phyloP scores from a whole-genome alignment of 2,329 filamentous ascomycete genomes.

The Trichoderma cornu-damae region DNA sequence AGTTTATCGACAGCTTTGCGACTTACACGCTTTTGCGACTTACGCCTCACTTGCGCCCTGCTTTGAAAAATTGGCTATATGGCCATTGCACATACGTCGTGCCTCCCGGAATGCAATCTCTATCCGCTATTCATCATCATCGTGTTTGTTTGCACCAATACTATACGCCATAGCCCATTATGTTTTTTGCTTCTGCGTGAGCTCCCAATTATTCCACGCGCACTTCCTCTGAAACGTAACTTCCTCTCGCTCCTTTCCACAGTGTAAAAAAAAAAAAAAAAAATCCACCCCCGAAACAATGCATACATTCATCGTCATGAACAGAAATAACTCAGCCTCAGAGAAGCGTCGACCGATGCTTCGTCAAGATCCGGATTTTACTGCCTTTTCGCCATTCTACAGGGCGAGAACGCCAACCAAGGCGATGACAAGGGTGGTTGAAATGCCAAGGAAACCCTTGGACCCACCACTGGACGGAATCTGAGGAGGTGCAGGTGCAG shows the following conservation, averaged over 20 bases:
- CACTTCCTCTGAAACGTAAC: neutral
- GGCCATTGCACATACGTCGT: neutral
- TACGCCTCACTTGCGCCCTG: no score
- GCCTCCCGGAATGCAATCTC: neutral
- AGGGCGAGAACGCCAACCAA: conserved; percentile 23
- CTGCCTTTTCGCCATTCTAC: conserved; percentile 6
- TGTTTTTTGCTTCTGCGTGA: neutral
- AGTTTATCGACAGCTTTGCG: neutral
- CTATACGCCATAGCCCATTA: neutral
- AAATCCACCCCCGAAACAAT: neutral
- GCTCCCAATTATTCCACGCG: neutral
- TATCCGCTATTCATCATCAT: neutral
- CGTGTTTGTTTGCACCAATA: neutral
- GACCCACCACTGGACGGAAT: conserved; percentile 14
- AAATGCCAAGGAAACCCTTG: conserved; percentile 17
- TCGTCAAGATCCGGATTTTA: neutral
- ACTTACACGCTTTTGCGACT: no score
- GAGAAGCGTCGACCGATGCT: neutral
- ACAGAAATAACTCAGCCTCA: neutral
- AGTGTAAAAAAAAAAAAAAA: no score
- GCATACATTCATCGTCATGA: neutral
- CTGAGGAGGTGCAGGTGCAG: neutral
- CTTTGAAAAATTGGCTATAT: no score
- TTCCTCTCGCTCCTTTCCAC: neutral
- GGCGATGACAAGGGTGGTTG: conserved; percentile 18